These are phyloP conservation scores for Fagopyrum homotropicum DNA, from an alignment of 148 eudicot species.

Conservation along the genomic window DNA sequence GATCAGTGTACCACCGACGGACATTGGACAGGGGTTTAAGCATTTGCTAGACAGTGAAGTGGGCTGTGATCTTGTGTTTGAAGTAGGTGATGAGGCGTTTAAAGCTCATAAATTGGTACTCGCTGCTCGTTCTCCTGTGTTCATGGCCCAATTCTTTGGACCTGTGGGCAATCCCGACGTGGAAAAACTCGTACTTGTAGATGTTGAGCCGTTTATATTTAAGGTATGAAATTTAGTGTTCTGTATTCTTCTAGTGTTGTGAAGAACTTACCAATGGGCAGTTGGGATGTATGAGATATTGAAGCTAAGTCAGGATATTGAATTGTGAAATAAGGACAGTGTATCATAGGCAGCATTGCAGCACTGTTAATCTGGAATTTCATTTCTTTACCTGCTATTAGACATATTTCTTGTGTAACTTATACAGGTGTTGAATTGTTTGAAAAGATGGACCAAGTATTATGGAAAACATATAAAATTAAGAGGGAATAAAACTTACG, in stretches of 20 bases:
- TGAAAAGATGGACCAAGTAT: background rate
- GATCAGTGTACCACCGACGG: constrained; percentile 54
- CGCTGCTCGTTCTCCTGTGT: constrained; percentile 93
- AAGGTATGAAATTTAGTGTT: constrained; percentile 40
- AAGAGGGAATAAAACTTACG: background rate
- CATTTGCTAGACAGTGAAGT: constrained; percentile 52
- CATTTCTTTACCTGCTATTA: background rate
- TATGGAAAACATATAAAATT: background rate
- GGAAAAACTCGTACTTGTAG: constrained; percentile 57
- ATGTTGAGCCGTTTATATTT: constrained; percentile 74
- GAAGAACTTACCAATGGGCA: background rate
- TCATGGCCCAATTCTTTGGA: constrained; percentile 89
- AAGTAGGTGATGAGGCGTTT: constrained; percentile 67
- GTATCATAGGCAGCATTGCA: background rate
- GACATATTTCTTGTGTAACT: background rate
- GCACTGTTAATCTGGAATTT: background rate
- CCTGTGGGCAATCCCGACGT: constrained; percentile 58
- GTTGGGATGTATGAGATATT: background rate
- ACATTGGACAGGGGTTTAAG: constrained; percentile 60
- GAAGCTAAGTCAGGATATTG: background rate
- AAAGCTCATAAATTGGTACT: constrained; percentile 88
- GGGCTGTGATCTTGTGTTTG: constrained; percentile 65
- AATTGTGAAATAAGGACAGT: background rate
- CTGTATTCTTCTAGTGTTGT: background rate
- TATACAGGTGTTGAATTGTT: background rate